These are phyloP conservation scores for Pleoardoris graminearum DNA, from an alignment of 2,329 filamentous ascomycete species.

Conservation along the genomic window DNA sequence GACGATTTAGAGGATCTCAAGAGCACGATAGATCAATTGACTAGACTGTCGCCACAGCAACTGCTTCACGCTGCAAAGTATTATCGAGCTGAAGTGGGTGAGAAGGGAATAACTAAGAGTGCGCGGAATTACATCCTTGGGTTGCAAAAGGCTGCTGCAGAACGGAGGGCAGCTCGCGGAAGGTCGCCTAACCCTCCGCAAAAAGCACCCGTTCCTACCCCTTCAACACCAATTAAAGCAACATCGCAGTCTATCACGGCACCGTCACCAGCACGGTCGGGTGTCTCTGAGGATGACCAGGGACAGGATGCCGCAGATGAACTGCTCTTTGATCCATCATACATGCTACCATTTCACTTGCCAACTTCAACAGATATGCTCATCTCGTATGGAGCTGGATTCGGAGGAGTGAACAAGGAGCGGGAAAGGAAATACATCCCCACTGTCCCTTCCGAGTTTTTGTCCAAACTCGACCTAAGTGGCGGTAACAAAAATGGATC, in stretches of 20 bases:
- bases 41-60: conserved; percentile 81
- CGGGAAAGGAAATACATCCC: conserved; percentile 94
- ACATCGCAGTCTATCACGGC: conserved; percentile 28
- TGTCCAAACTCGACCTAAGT: conserved; percentile 76
- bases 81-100: conserved; percentile 92
- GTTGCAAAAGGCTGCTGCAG: conserved; percentile 73
- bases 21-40: conserved; percentile 85
- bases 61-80: conserved; percentile 89
- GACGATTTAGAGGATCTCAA: conserved; percentile 89
- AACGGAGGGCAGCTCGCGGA: conserved; percentile 45
- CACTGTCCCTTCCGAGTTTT: conserved; percentile 89
- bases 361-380: conserved; percentile 98
- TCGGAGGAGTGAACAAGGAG: conserved; percentile 89
- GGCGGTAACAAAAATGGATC: conserved; percentile 42
- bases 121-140: conserved; percentile 83
- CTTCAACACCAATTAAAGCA: conserved; percentile 38
- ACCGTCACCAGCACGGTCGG: conserved; percentile 38
- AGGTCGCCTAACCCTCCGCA: conserved; percentile 40
- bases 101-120: conserved; percentile 86
- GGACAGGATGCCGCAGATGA: conserved; percentile 72
- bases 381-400: conserved; percentile 89
- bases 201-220: conserved; percentile 38
- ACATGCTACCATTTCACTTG: conserved; percentile 93
- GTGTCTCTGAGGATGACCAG: conserved; percentile 55
- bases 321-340: conserved; percentile 81